Evolutionary conservation across 1,139 yeast genomes (phyloP).

Genomic region (Lodderomyces theae): DNA sequence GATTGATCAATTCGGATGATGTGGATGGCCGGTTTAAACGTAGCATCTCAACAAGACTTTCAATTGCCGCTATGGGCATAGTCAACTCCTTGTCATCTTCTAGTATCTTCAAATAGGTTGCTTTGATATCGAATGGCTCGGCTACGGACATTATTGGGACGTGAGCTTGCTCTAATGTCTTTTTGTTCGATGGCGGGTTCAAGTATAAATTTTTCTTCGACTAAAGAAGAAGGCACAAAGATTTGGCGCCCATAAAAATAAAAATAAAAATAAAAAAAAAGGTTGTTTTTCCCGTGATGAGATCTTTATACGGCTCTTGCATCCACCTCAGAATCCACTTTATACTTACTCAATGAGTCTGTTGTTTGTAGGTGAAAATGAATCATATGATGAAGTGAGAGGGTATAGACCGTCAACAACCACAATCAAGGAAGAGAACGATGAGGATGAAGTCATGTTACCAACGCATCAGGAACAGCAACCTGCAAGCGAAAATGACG

Average conservation of each 20-base stretch:
- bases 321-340: neutral
- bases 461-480: constrained; percentile 1
- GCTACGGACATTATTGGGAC: constrained; percentile 1
- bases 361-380: constrained; percentile 16
- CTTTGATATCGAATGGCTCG: constrained; percentile 65
- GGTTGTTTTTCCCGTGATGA: constrained; percentile 1
- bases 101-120: constrained; percentile 73
- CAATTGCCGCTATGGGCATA: constrained; percentile 99
- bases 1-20: constrained; percentile 83
- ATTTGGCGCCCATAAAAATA: too few relatives aligned
- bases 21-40: constrained; percentile 85
- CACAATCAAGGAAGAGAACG: constrained; percentile 12
- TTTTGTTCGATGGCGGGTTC: neutral
- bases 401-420: constrained; percentile 11
- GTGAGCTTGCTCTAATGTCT: neutral
- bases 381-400: constrained; percentile 5
- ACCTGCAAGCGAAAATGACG: constrained; percentile 12
- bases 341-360: constrained; percentile 6
- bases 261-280: too few relatives aligned
- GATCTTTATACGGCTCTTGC: too few relatives aligned
- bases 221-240: too few relatives aligned
- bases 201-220: neutral
- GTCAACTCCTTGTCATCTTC: constrained; percentile 92
- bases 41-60: constrained; percentile 81
- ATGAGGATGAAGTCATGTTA: constrained; percentile 6